A percentile compares a stretch with the other conserved stretches of the same genome.
These are phyloP conservation scores for Boletus edulis DNA, from an alignment of 768 basidiomycete genomes.

Conservation along the genomic window DNA sequence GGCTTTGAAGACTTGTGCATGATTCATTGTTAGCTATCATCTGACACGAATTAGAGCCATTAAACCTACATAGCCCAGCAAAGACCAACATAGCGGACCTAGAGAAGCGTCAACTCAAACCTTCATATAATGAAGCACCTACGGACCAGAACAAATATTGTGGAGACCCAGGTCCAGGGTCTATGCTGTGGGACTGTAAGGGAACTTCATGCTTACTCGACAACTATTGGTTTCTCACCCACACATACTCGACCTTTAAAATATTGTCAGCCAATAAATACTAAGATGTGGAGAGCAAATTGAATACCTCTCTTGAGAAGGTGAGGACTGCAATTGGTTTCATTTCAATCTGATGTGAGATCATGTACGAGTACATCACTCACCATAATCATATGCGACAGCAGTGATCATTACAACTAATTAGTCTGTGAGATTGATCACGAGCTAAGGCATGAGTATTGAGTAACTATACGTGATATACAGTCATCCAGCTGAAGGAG, in stretches of 20 bases:
- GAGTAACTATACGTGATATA: neutral
- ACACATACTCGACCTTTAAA: slow-evolving; percentile 15
- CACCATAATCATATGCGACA: slow-evolving; percentile 11
- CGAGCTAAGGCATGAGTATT: too few relatives aligned
- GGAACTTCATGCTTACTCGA: too few relatives aligned
- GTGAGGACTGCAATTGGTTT: slow-evolving; percentile 1
- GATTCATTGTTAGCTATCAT: neutral
- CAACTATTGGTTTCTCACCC: slow-evolving; percentile 4
- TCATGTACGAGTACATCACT: neutral
- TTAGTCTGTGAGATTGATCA: neutral
- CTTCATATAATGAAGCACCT: too few relatives aligned
- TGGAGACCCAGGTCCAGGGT: slow-evolving; percentile 13
- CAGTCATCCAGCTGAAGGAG: neutral
- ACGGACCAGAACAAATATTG: slow-evolving; percentile 5
- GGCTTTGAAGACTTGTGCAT: neutral
- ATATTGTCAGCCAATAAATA: neutral
- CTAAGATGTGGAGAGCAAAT: neutral
- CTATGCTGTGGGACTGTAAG: neutral
- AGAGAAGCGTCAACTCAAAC: neutral
- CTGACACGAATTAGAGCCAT: neutral
- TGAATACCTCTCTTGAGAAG: slow-evolving; percentile 4
- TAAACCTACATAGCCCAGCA: neutral
- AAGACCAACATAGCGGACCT: slow-evolving; percentile 3
- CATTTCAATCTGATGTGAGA: neutral
- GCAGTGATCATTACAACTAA: neutral